Percentiles rank a stretch among this genome's conserved stretches.
Evolutionary conservation across 2,329 filamentous ascomycete genomes (phyloP).

Genomic region (Colletotrichum horii): DNA sequence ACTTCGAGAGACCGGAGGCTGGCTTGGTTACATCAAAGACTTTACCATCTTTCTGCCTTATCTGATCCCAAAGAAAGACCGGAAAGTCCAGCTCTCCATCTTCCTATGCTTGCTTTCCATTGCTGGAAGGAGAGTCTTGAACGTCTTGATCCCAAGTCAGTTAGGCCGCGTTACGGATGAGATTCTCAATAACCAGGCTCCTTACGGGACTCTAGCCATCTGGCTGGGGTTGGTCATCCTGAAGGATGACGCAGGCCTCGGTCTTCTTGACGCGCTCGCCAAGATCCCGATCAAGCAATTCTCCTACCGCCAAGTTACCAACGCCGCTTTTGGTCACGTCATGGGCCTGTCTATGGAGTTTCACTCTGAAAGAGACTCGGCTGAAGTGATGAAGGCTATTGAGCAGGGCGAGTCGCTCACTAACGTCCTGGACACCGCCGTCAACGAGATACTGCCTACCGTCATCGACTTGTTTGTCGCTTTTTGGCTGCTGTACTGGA

Average conservation of each 20-base stretch:
- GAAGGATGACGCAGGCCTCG: neutral
- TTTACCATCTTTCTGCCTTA: conserved; percentile 35
- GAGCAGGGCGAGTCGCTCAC: conserved; percentile 66
- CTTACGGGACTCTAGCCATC: neutral
- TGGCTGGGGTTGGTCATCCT: conserved; percentile 8
- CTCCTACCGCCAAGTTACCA: conserved; percentile 59
- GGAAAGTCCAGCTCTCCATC: conserved; percentile 33
- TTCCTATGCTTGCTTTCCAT: conserved; percentile 28
- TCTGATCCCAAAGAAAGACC: conserved; percentile 33
- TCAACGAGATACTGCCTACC: conserved; percentile 67
- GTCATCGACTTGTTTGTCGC: conserved; percentile 66
- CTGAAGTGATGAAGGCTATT: conserved; percentile 69
- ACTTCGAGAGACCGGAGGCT: conserved; percentile 33
- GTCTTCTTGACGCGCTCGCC: conserved; percentile 26
- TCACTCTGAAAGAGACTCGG: conserved; percentile 68
- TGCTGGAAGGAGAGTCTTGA: conserved; percentile 27
- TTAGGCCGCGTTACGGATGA: conserved; percentile 35
- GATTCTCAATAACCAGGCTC: conserved; percentile 24
- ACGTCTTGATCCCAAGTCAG: conserved; percentile 35
- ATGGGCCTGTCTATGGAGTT: conserved; percentile 75
- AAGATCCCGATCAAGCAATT: conserved; percentile 41
- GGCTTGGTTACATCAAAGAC: conserved; percentile 34
- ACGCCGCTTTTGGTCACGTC: conserved; percentile 69
- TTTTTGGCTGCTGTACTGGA: conserved; percentile 62
- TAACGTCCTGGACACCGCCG: conserved; percentile 61